phyloP scores from a whole-genome alignment of 805 yeast genomes.

The Cyberlindnera xishuangbannaensis region DNA sequence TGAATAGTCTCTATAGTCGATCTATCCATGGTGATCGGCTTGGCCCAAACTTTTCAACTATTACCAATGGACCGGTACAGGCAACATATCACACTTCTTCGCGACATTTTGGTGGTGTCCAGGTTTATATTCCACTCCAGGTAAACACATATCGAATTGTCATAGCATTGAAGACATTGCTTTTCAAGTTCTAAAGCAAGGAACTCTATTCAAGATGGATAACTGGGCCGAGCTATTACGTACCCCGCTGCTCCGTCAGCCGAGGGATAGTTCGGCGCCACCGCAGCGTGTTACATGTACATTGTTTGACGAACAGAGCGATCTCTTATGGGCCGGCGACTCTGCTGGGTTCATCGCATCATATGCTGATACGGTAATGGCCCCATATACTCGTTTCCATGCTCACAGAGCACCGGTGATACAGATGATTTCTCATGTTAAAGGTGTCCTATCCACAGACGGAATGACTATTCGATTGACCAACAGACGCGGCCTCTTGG shows the following conservation, averaged over 20 bases:
- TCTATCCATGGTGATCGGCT: no score
- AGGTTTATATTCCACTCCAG: no score
- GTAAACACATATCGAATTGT: no score
- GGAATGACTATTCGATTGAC: constrained; percentile 46
- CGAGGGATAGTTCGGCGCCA: constrained; percentile 11
- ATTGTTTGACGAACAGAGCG: constrained; percentile 64
- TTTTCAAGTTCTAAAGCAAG: no score
- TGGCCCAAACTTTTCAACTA: no score
- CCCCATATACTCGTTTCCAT: constrained; percentile 51
- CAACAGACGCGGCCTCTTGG: constrained; percentile 49
- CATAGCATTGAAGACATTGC: no score
- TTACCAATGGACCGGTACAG: no score
- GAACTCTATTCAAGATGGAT: constrained; percentile 20
- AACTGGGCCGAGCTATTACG: constrained; percentile 23
- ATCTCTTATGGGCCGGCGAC: constrained; percentile 84
- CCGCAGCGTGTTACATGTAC: constrained; percentile 23
- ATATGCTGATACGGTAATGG: constrained; percentile 39
- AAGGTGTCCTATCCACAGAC: constrained; percentile 56
- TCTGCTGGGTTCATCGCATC: constrained; percentile 38
- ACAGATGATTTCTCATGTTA: constrained; percentile 48
- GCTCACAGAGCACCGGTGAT: constrained; percentile 46
- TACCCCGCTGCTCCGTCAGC: constrained; percentile 22
- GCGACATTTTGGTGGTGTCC: no score
- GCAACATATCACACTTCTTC: no score
- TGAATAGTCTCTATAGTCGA: no score